A percentile compares a stretch with the other conserved stretches of the same genome.
These are phyloP conservation scores for Saccharomyces hybrid DNA, from an alignment of 1,139 yeast genomes.

Conservation along the genomic window DNA sequence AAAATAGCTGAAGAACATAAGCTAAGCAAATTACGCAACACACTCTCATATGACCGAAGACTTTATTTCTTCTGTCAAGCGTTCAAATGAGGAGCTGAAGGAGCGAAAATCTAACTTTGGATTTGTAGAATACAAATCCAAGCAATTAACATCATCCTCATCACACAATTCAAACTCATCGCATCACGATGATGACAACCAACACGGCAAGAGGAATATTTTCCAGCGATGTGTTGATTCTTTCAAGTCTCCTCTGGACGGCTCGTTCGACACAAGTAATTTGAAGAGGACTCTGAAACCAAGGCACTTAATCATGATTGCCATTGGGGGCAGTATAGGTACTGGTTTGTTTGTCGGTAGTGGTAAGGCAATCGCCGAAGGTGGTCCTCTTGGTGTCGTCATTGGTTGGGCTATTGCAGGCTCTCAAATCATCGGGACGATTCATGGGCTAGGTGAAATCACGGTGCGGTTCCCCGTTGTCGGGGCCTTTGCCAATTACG, in stretches of 20 bases:
- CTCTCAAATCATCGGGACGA: slow-evolving; percentile 53
- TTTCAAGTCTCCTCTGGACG: slow-evolving; percentile 18
- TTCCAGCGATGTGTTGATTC: slow-evolving; percentile 15
- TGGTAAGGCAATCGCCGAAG: slow-evolving; percentile 51
- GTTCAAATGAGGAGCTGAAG: background rate
- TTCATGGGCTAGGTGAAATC: slow-evolving; percentile 63
- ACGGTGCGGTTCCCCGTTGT: slow-evolving; percentile 61
- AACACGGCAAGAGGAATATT: slow-evolving; percentile 6
- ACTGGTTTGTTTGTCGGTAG: slow-evolving; percentile 67
- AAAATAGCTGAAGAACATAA: background rate
- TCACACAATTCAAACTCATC: slow-evolving; percentile 1
- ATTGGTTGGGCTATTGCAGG: slow-evolving; percentile 49
- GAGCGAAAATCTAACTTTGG: background rate
- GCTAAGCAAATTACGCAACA: background rate
- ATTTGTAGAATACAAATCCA: background rate
- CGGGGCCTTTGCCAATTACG: slow-evolving; percentile 64
- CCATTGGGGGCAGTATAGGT: slow-evolving; percentile 76
- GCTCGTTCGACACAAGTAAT: slow-evolving; percentile 18
- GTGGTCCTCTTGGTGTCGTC: slow-evolving; percentile 59
- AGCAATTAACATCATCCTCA: background rate
- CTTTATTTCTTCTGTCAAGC: background rate
- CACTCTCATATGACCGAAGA: background rate
- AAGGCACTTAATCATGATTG: slow-evolving; percentile 37
- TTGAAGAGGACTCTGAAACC: slow-evolving; percentile 15
- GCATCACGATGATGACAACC: background rate